Evolutionary conservation across 208 protist species (phyloP).

Genomic region (Trichomonas gallinae): DNA sequence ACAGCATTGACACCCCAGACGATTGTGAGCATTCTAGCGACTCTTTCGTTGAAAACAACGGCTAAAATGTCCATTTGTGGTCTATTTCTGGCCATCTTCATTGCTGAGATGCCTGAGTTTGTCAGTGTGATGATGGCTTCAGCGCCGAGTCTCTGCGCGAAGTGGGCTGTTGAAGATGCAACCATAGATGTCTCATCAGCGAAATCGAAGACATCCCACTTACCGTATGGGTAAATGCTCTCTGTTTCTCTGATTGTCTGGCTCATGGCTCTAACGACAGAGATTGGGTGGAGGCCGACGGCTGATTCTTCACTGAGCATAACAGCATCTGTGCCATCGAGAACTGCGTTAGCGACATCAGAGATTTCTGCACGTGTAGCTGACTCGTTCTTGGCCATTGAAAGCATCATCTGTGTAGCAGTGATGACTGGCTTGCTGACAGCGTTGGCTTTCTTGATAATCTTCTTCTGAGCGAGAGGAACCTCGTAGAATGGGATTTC

Average conservation of each 20-base stretch:
- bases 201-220: not conserved
- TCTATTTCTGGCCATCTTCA: conserved; percentile 81
- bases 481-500: conserved; percentile 92
- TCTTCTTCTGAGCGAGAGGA: conserved; percentile 89
- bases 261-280: conserved; percentile 31
- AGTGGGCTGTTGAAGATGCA: conserved; percentile 72
- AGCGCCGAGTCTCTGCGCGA: conserved; percentile 67
- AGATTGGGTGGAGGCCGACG: conserved; percentile 33
- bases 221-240: not conserved
- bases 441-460: conserved; percentile 90
- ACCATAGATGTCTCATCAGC: conserved; percentile 53
- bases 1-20: conserved; percentile 56
- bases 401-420: conserved; percentile 44
- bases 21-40: conserved; percentile 56
- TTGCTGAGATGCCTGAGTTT: conserved; percentile 59
- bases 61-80: conserved; percentile 76
- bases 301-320: conserved; percentile 44
- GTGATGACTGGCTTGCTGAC: conserved; percentile 82
- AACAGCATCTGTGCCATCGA: conserved; percentile 42
- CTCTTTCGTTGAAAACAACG: conserved; percentile 61
- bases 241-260: conserved; percentile 30
- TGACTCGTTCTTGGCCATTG: conserved; percentile 38
- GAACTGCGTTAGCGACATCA: conserved; percentile 44
- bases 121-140: conserved; percentile 60
- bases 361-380: conserved; percentile 39